phyloP scores from a whole-genome alignment of 1,139 yeast species.

The Yamadazyma sp. region DNA sequence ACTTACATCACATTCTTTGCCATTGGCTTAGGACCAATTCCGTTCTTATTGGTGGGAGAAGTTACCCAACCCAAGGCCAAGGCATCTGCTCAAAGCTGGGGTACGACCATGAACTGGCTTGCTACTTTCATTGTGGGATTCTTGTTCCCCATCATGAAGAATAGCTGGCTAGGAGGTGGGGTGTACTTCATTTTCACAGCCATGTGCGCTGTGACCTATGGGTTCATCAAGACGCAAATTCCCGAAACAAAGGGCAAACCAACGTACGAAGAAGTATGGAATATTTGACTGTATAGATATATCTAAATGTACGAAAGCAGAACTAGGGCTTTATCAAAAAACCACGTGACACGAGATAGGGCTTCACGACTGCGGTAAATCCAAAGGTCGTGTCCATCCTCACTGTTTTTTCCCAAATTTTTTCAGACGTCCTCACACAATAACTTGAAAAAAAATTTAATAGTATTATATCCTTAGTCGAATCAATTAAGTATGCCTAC shows the following conservation, averaged over 20 bases:
- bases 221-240: conserved; percentile 47
- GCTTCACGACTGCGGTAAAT: conserved; percentile 3
- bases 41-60: conserved; percentile 86
- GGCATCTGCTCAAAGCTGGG: conserved; percentile 90
- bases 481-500: conserved; percentile 78
- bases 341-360: conserved; percentile 3
- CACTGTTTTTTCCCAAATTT: conserved; percentile 1
- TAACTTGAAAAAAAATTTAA: conserved; percentile 3
- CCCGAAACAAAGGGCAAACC: conserved; percentile 81
- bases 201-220: conserved; percentile 49
- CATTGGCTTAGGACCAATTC: conserved; percentile 91
- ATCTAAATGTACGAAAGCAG: background rate
- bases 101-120: conserved; percentile 87
- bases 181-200: conserved; percentile 74
- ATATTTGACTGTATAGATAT: background rate
- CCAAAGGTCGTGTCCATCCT: conserved; percentile 2
- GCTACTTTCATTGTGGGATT: conserved; percentile 84
- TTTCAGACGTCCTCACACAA: conserved; percentile 4
- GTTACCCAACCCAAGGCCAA: conserved; percentile 78
- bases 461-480: conserved; percentile 2
- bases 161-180: conserved; percentile 63
- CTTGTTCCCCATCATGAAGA: conserved; percentile 71
- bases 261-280: conserved; percentile 64
- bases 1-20: conserved; percentile 83
- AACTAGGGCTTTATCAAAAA: background rate